phyloP scores from a whole-genome alignment of 2,329 filamentous ascomycete genomes.

The Hymenoscyphus occultus region DNA sequence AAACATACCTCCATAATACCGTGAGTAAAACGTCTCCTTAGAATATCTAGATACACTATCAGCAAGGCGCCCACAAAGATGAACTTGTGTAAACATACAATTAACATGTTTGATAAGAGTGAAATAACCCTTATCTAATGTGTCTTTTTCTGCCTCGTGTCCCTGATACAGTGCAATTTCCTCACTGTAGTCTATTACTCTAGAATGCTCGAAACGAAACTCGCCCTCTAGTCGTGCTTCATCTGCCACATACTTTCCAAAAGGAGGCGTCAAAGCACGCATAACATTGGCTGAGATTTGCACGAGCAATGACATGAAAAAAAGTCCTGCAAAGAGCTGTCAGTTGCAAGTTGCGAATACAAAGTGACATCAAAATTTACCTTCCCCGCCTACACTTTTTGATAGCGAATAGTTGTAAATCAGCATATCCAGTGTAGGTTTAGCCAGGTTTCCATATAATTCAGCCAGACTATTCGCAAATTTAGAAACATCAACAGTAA shows the following conservation, averaged over 20 bases:
- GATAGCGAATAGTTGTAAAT: slow-evolving; percentile 96
- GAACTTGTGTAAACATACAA: slow-evolving; percentile 27
- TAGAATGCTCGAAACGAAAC: slow-evolving; percentile 91
- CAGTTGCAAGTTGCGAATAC: not conserved
- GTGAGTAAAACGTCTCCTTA: slow-evolving; percentile 88
- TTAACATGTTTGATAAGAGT: slow-evolving; percentile 99
- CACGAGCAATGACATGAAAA: slow-evolving; percentile 92
- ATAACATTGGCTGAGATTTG: slow-evolving; percentile 88
- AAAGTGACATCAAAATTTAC: slow-evolving; percentile 12
- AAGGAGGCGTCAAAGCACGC: slow-evolving; percentile 90
- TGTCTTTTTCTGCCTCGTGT: slow-evolving; percentile 93
- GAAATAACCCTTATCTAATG: slow-evolving; percentile 96
- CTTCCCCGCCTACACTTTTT: slow-evolving; percentile 92
- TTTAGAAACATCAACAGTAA: slow-evolving; percentile 92
- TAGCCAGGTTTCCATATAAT: slow-evolving; percentile 93
- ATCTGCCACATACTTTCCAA: slow-evolving; percentile 96
- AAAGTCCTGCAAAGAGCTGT: slow-evolving; percentile 51
- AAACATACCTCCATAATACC: slow-evolving; percentile 78
- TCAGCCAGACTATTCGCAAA: slow-evolving; percentile 95
- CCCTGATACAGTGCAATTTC: slow-evolving; percentile 91
- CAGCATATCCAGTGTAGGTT: slow-evolving; percentile 90
- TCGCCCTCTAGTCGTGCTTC: slow-evolving; percentile 93
- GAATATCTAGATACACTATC: slow-evolving; percentile 57
- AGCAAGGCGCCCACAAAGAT: not conserved
- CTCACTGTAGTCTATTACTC: slow-evolving; percentile 93